Conservation (phyloP, 768 basidiomycete genomes). For the Pleurotus cornucopiae region DNA sequence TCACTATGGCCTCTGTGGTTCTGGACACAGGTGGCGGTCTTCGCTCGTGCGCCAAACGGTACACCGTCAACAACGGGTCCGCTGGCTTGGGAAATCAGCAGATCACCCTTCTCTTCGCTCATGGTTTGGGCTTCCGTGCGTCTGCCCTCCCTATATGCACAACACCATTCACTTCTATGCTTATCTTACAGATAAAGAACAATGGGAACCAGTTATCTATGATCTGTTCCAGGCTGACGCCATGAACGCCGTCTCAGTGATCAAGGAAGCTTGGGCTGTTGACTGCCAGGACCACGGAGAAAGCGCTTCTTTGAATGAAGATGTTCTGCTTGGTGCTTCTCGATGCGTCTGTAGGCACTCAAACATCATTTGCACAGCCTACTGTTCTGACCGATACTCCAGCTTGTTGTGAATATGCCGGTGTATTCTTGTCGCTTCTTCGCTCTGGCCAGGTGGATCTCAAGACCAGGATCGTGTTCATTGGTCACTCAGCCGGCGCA, state of each 20-base stretch:
- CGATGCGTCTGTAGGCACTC: too few relatives aligned
- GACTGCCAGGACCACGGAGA: conserved; percentile 74
- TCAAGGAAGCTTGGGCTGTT: conserved; percentile 61
- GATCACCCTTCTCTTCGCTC: not conserved
- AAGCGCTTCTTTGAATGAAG: conserved; percentile 49
- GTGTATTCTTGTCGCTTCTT: too few relatives aligned
- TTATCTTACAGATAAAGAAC: conserved; percentile 48
- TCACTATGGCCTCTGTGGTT: not conserved
- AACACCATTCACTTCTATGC: not conserved
- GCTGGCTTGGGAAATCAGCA: not conserved
- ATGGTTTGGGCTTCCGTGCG: not conserved
- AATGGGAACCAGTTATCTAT: conserved; percentile 59
- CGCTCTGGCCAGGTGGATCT: too few relatives aligned
- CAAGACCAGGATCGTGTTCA: too few relatives aligned
- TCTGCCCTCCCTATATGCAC: not conserved
- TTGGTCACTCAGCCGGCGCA: too few relatives aligned
- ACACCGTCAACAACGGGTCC: not conserved
- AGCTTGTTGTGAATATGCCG: too few relatives aligned
- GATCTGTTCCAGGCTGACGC: conserved; percentile 35
- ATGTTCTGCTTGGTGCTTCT: not conserved
- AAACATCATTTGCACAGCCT: too few relatives aligned
- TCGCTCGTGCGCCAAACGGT: not conserved
- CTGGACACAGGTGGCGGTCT: not conserved
- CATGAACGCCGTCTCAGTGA: conserved; percentile 19
- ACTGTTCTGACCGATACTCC: too few relatives aligned